phyloP scores from a whole-genome alignment of 2,329 filamentous ascomycete species.

The Aspergillus novofumigatus region DNA sequence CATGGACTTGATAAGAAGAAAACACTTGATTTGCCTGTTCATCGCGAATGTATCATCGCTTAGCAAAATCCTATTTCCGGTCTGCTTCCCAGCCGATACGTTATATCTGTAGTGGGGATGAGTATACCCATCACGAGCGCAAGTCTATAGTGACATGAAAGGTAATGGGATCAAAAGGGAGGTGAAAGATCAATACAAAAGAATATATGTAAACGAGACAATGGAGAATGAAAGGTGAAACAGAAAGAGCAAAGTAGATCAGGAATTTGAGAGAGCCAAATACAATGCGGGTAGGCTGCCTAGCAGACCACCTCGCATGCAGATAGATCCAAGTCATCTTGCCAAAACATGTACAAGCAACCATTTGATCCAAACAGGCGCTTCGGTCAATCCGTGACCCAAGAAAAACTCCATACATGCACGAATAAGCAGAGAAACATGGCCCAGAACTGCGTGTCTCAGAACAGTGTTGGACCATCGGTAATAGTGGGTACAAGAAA shows the following conservation, averaged over 20 bases:
- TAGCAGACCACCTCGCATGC: slow-evolving; percentile 14
- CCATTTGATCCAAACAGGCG: slow-evolving; percentile 15
- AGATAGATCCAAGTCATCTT: slow-evolving; percentile 16
- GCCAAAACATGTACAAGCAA: slow-evolving; percentile 24
- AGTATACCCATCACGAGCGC: slow-evolving; percentile 17
- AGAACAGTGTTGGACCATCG: background rate
- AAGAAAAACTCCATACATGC: slow-evolving; percentile 23
- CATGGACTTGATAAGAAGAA: background rate
- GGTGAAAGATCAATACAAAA: slow-evolving; percentile 9
- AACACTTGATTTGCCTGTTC: background rate
- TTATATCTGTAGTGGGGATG: slow-evolving; percentile 11
- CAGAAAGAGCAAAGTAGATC: slow-evolving; percentile 4
- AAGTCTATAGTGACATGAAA: slow-evolving; percentile 24
- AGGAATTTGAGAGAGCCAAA: slow-evolving; percentile 4
- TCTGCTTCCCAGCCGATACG: slow-evolving; percentile 15
- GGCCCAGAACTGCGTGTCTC: background rate
- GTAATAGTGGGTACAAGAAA: slow-evolving; percentile 19
- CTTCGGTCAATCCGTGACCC: slow-evolving; percentile 19
- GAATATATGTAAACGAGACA: slow-evolving; percentile 7
- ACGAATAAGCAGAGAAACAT: background rate
- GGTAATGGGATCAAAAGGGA: slow-evolving; percentile 2
- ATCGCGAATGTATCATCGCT: background rate
- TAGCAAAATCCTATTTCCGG: slow-evolving; percentile 3
- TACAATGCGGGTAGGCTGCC: slow-evolving; percentile 12
- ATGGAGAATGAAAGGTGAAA: slow-evolving; percentile 9